Conservation (phyloP, 192 early-diverging fungal genomes). For the Coemansia asiatica region DNA sequence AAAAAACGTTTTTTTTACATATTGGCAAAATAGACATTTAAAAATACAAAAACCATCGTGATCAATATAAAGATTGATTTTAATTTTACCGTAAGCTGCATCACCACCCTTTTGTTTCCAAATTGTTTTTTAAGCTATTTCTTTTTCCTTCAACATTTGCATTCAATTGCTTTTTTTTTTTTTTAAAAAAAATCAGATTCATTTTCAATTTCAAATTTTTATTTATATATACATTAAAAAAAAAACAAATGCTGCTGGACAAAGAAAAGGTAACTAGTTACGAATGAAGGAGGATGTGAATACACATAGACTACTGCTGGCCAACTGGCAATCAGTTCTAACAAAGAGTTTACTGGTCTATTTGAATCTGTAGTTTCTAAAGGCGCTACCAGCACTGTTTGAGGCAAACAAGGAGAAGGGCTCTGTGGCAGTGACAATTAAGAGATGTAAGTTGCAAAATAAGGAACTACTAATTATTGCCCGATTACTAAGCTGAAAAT, state of each 20-base stretch:
- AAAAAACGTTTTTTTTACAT: too few species aligned
- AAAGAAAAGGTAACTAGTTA: constrained; percentile 28
- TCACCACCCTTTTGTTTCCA: neutral
- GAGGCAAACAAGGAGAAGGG: constrained; percentile 35
- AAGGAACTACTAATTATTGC: too few species aligned
- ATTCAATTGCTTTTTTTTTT: neutral
- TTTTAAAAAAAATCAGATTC: constrained; percentile 1
- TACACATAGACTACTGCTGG: neutral
- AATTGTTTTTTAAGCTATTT: neutral
- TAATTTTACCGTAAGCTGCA: neutral
- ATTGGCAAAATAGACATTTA: too few species aligned
- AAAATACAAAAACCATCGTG: too few species aligned
- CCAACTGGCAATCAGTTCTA: neutral
- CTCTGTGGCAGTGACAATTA: constrained; percentile 34
- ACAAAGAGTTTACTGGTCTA: neutral
- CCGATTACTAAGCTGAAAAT: neutral
- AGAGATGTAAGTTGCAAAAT: constrained; percentile 37
- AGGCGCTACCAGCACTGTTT: constrained; percentile 38
- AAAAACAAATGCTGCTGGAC: constrained; percentile 37
- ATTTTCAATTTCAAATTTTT: neutral
- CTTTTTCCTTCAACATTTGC: neutral
- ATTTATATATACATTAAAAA: neutral
- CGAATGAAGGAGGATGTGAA: neutral
- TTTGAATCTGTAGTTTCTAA: constrained; percentile 37
- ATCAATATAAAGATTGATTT: neutral